Evolutionary conservation across 2,329 filamentous ascomycete species (phyloP).

Genomic region (Fusarium stilboides): DNA sequence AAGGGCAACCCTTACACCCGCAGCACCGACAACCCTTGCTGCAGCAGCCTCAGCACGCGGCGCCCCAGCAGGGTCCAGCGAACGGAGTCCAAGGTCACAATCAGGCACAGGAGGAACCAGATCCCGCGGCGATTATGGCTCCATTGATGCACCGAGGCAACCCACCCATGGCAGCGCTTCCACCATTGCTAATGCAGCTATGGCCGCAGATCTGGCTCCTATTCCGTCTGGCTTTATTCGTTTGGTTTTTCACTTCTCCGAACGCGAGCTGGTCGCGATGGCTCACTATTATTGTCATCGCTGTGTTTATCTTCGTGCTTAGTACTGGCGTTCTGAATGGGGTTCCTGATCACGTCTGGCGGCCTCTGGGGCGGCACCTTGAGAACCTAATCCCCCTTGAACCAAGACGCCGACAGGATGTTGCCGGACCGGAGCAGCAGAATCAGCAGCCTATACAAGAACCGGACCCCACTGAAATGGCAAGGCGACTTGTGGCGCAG

Average conservation of each 20-base stretch:
- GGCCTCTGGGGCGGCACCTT: conserved; percentile 71
- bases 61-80: conserved; percentile 49
- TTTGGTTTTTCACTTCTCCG: conserved; percentile 76
- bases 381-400: conserved; percentile 72
- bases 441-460: conserved; percentile 48
- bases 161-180: conserved; percentile 54
- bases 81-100: conserved; percentile 41
- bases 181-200: conserved; percentile 56
- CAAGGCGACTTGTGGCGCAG: conserved; percentile 67
- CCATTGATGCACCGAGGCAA: conserved; percentile 58
- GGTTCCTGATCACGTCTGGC: conserved; percentile 68
- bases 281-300: conserved; percentile 68
- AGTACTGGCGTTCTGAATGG: conserved; percentile 73
- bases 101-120: conserved; percentile 46
- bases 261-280: conserved; percentile 72
- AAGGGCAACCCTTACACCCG: conserved; percentile 22
- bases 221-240: conserved; percentile 70
- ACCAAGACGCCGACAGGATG: conserved; percentile 50
- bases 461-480: conserved; percentile 66
- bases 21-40: conserved; percentile 33
- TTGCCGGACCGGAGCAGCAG: conserved; percentile 31
- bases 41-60: conserved; percentile 38
- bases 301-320: conserved; percentile 69
- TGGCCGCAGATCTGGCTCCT: conserved; percentile 76
- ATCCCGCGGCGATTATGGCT: conserved; percentile 43